A percentile compares a stretch with the other conserved stretches of the same genome.
These are phyloP conservation scores for Cystobasidiaceae sp. DNA, from an alignment of 1,284 basidiomycete genomes.

Conservation along the genomic window DNA sequence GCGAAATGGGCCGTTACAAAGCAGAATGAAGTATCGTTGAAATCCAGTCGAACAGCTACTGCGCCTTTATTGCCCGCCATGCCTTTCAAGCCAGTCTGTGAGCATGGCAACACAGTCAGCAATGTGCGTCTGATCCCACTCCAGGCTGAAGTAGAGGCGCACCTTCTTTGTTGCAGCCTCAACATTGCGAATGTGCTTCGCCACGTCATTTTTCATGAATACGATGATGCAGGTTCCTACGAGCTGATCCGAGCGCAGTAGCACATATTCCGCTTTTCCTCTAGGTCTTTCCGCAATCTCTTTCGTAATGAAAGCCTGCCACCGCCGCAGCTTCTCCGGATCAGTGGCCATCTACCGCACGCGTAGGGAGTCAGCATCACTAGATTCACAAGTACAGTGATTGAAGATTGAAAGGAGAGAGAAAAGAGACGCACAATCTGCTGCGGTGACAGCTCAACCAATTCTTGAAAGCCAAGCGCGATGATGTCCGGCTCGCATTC, in stretches of 20 bases:
- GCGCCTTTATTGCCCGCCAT: slow-evolving; percentile 91
- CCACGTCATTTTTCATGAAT: slow-evolving; percentile 70
- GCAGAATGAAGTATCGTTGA: slow-evolving; percentile 85
- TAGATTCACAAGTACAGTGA: not conserved
- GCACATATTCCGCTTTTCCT: slow-evolving; percentile 68
- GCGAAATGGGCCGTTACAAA: slow-evolving; percentile 94
- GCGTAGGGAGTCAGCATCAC: slow-evolving; percentile 4
- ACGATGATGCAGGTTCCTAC: slow-evolving; percentile 91
- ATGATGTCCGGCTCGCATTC: slow-evolving; percentile 73
- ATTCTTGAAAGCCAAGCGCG: slow-evolving; percentile 93
- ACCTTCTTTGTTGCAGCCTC: slow-evolving; percentile 90
- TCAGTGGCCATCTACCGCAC: slow-evolving; percentile 60
- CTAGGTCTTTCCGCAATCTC: slow-evolving; percentile 65
- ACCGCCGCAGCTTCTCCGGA: slow-evolving; percentile 79
- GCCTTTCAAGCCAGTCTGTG: slow-evolving; percentile 84
- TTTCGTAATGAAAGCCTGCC: slow-evolving; percentile 79
- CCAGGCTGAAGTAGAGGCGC: slow-evolving; percentile 24
- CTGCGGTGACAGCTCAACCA: slow-evolving; percentile 92
- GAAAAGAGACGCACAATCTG: slow-evolving; percentile 65
- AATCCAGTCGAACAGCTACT: slow-evolving; percentile 84
- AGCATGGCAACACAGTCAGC: slow-evolving; percentile 8
- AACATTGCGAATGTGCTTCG: slow-evolving; percentile 75
- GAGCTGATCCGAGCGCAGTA: slow-evolving; percentile 85
- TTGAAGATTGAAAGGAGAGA: not conserved
- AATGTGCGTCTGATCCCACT: not conserved